These are phyloP conservation scores for Akanthomyces lecanii DNA, from an alignment of 2,329 filamentous ascomycete species.

Conservation along the genomic window DNA sequence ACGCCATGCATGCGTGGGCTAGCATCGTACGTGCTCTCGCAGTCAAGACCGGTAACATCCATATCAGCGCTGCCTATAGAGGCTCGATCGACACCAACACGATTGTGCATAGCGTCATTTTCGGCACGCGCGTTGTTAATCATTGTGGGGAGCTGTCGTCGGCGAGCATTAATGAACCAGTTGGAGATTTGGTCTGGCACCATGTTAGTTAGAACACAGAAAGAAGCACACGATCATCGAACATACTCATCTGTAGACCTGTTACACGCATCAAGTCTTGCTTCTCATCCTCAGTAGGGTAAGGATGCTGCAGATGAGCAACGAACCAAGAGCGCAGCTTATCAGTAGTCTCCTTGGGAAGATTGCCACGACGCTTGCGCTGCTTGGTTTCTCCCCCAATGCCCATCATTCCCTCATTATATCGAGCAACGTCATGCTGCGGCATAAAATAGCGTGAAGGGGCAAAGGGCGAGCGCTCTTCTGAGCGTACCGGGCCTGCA, in stretches of 20 bases:
- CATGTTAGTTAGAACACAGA: constrained; percentile 19
- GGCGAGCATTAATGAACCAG: constrained; percentile 76
- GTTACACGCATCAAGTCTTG: constrained; percentile 74
- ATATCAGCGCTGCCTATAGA: constrained; percentile 6
- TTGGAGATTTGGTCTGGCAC: constrained; percentile 65
- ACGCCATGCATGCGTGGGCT: constrained; percentile 5
- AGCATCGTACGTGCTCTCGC: constrained; percentile 13
- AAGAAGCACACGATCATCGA: constrained; percentile 15
- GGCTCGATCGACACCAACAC: constrained; percentile 16
- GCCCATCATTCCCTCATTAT: constrained; percentile 35
- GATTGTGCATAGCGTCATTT: constrained; percentile 42
- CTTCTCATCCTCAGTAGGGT: constrained; percentile 85
- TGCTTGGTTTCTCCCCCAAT: constrained; percentile 45
- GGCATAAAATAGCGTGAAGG: constrained; percentile 34
- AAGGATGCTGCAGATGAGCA: constrained; percentile 73
- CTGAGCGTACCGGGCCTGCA: constrained; percentile 38
- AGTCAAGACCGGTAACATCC: not conserved
- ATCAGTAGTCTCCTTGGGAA: constrained; percentile 87
- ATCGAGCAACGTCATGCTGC: constrained; percentile 39
- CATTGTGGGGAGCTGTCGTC: constrained; percentile 59
- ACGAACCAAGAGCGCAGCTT: constrained; percentile 76
- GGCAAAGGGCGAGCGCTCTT: constrained; percentile 43
- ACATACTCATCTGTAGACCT: constrained; percentile 72
- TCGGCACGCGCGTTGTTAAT: constrained; percentile 53
- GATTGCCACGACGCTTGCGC: constrained; percentile 70